Conservation (phyloP, 192 early-diverging fungal genomes). For the Anaeromyces robustus region DNA sequence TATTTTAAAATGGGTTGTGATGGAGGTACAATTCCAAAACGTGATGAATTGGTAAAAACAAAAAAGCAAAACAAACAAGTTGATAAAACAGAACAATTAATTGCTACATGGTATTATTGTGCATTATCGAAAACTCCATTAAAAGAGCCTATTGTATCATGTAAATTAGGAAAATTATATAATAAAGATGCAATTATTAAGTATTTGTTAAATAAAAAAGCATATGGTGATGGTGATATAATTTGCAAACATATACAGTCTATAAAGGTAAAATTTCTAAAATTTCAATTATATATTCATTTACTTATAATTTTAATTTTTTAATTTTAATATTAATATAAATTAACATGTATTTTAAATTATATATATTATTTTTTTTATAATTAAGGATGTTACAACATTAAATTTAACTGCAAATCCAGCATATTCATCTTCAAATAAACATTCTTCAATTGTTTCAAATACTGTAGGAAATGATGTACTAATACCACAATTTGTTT, state of each 20-base stretch:
- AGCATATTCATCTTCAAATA: conserved; percentile 18
- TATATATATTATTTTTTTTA: background rate
- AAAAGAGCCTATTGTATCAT: conserved; percentile 46
- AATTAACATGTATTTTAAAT: too few species aligned
- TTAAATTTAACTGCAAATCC: conserved; percentile 55
- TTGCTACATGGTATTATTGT: conserved; percentile 57
- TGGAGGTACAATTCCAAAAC: conserved; percentile 75
- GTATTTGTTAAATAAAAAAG: conserved; percentile 47
- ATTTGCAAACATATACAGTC: conserved; percentile 55
- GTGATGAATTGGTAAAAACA: conserved; percentile 71
- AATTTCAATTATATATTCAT: background rate
- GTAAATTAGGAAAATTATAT: conserved; percentile 62
- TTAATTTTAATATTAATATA: background rate
- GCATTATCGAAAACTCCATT: conserved; percentile 60
- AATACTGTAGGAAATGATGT: conserved; percentile 8
- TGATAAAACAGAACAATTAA: conserved; percentile 27
- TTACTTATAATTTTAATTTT: background rate
- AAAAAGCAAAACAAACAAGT: conserved; percentile 46
- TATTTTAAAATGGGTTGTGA: conserved; percentile 51
- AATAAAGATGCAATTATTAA: conserved; percentile 67
- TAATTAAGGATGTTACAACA: conserved; percentile 37
- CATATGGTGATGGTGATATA: conserved; percentile 62
- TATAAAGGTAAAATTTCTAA: conserved; percentile 26
- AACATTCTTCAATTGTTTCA: conserved; percentile 3
- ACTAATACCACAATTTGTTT: conserved; percentile 34